These are phyloP conservation scores for Phaeosphaeriaceae sp. DNA, from an alignment of 2,329 filamentous ascomycete species.

Conservation along the genomic window DNA sequence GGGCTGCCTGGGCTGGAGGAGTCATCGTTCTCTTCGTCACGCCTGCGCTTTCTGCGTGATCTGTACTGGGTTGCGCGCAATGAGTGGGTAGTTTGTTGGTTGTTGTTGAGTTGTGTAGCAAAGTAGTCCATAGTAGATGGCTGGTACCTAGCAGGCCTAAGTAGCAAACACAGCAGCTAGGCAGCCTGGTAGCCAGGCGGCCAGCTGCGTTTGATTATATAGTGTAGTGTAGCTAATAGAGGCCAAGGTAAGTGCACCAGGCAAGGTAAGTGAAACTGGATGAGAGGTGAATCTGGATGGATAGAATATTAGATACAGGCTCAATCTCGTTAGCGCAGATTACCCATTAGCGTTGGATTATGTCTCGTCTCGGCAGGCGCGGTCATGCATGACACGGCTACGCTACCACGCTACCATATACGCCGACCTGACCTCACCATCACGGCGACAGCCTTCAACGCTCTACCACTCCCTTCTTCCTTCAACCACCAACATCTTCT, in stretches of 20 bases:
- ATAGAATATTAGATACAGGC: neutral
- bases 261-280: no score
- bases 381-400: constrained; percentile 2
- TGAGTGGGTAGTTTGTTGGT: constrained; percentile 36
- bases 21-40: constrained; percentile 25
- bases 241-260: no score
- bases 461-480: constrained; percentile 3
- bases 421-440: constrained; percentile 10
- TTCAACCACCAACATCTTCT: constrained; percentile 7
- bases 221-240: no score
- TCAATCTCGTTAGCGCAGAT: neutral
- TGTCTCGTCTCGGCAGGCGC: neutral
- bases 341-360: no score
- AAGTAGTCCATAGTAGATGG: constrained; percentile 42
- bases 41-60: constrained; percentile 29
- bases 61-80: constrained; percentile 43
- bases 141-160: no score
- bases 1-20: constrained; percentile 11
- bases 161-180: no score
- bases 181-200: no score
- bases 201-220: no score
- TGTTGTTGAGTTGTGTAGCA: constrained; percentile 35
- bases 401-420: constrained; percentile 1
- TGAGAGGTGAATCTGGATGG: neutral
- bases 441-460: constrained; percentile 6